phyloP scores from a whole-genome alignment of 83 land plant genomes.

The Isoetes engelmannii region DNA sequence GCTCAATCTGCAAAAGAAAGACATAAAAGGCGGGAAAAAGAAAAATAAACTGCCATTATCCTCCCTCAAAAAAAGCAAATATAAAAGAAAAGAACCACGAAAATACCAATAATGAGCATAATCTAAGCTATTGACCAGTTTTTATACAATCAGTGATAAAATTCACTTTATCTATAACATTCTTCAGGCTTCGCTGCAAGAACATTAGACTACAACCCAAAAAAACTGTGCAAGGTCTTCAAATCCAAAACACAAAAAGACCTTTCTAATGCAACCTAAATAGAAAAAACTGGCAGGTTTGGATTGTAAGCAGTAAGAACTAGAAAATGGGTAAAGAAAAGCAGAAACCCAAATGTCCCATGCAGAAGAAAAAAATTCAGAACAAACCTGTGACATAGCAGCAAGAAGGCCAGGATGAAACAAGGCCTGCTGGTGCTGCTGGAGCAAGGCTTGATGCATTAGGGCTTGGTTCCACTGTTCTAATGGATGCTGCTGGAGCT shows the following conservation, averaged over 20 bases:
- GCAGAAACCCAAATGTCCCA: not conserved
- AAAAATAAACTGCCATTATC: not conserved
- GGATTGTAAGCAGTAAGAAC: too few relatives aligned
- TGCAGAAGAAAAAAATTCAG: not conserved
- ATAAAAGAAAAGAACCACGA: slow-evolving; percentile 4
- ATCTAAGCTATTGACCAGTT: not conserved
- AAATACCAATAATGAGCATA: too few relatives aligned
- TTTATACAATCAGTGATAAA: not conserved
- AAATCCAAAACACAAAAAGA: not conserved
- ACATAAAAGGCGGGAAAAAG: not conserved
- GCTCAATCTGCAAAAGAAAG: slow-evolving; percentile 13
- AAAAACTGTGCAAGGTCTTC: not conserved
- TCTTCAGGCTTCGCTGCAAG: not conserved
- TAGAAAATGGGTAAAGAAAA: too few relatives aligned
- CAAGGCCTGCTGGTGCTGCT: slow-evolving; percentile 10
- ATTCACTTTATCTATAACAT: not conserved
- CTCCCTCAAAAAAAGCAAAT: not conserved
- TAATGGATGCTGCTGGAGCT: not conserved
- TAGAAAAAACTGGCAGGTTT: too few relatives aligned
- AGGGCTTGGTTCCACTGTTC: slow-evolving; percentile 8
- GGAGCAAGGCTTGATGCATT: slow-evolving; percentile 8
- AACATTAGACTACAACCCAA: not conserved
- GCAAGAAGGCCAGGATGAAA: slow-evolving; percentile 4
- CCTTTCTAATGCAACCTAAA: too few relatives aligned
- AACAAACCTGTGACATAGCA: slow-evolving; percentile 11